A percentile compares a stretch with the other conserved stretches of the same genome.
phyloP scores from a whole-genome alignment of 139 green algal genomes.

The Chlorella sp. region DNA sequence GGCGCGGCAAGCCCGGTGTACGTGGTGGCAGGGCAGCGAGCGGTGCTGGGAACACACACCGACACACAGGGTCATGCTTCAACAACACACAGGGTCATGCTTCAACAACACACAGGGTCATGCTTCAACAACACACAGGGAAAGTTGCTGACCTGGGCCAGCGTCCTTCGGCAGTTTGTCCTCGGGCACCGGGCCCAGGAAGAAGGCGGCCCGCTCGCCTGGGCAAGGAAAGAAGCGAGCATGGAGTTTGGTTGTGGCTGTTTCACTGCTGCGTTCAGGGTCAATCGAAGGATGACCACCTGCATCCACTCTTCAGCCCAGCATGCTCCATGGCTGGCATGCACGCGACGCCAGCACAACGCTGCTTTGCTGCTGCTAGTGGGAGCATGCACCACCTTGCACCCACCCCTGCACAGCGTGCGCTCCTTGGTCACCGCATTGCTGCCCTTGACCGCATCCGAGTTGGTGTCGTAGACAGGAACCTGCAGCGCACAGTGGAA shows the following conservation, averaged over 20 bases:
- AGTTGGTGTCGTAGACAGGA: conserved; percentile 67
- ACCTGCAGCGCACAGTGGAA: too few species aligned
- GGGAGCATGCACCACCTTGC: too few species aligned
- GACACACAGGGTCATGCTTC: not conserved
- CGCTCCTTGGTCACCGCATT: conserved; percentile 41
- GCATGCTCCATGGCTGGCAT: not conserved
- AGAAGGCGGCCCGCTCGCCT: conserved; percentile 60
- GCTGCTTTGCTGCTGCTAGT: not conserved
- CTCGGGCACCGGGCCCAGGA: conserved; percentile 69
- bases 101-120: not conserved
- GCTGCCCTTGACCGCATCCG: conserved; percentile 51
- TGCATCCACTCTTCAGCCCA: not conserved
- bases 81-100: not conserved
- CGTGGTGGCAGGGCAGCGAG: too few species aligned
- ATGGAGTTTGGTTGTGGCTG: not conserved
- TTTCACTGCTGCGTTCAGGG: not conserved
- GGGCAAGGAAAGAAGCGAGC: not conserved
- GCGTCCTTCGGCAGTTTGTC: conserved; percentile 91
- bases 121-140: not conserved
- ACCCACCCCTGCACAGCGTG: conserved; percentile 41
- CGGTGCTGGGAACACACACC: not conserved
- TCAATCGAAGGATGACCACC: not conserved
- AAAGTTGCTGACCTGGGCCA: conserved; percentile 26
- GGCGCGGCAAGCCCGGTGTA: too few species aligned
- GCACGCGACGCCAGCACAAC: not conserved